Evolutionary conservation across 192 early-diverging fungal species (phyloP).

Genomic region (Backusella tuberculispora): DNA sequence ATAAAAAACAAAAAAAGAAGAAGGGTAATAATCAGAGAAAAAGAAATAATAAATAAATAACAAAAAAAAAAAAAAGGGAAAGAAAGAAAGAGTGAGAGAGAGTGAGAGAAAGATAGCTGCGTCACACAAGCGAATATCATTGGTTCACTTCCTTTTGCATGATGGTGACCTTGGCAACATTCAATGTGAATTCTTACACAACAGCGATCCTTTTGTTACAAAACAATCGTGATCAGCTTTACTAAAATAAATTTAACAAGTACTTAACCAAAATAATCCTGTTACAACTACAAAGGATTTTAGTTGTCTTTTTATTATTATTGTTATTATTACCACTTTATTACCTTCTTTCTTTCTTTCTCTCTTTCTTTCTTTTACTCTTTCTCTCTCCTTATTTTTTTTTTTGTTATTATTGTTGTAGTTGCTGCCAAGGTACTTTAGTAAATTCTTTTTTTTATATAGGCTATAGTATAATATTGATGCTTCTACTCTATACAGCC

Average conservation of each 20-base stretch:
- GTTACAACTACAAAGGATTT: not conserved
- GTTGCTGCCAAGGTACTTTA: not conserved
- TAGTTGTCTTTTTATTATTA: no score
- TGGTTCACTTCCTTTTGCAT: conserved; percentile 20
- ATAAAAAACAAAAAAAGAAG: conserved; percentile 16
- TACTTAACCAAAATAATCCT: not conserved
- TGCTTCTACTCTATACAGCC: not conserved
- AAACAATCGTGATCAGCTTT: conserved; percentile 4
- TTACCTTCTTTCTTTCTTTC: not conserved
- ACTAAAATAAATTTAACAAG: not conserved
- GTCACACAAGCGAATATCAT: conserved; percentile 27
- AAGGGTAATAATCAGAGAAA: not conserved
- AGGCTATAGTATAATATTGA: not conserved
- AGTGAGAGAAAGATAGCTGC: conserved; percentile 16
- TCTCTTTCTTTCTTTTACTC: not conserved
- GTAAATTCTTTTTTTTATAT: not conserved
- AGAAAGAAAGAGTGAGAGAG: not conserved
- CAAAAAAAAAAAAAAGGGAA: conserved; percentile 3
- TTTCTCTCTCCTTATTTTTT: not conserved
- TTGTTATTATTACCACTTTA: not conserved
- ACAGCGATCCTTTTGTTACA: conserved; percentile 13
- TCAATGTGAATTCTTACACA: conserved; percentile 11
- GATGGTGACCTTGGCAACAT: not conserved
- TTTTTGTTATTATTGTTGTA: not conserved
- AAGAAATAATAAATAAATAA: not conserved